Conservation (phyloP, 129 eudicot genomes). For the Centaurea solstitialis region DNA sequence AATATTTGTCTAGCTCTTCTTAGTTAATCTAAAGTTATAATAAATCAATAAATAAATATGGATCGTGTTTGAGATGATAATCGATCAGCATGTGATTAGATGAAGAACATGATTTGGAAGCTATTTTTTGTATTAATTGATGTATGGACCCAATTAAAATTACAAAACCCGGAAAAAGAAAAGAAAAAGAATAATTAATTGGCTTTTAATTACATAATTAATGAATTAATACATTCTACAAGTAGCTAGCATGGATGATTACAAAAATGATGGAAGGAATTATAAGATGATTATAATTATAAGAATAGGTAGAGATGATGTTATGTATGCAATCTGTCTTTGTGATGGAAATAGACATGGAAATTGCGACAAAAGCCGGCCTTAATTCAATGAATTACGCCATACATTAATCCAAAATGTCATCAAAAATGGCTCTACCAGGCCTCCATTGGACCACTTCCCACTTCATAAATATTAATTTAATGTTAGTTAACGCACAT, state of each 20-base stretch:
- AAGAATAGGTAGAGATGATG: not conserved
- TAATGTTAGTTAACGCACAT: too few species aligned
- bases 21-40: too few species aligned
- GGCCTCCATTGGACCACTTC: constrained; percentile 1
- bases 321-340: not conserved
- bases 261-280: not conserved
- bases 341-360: not conserved
- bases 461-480: not conserved
- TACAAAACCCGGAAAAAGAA: not conserved
- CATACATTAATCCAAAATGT: not conserved
- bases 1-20: too few species aligned
- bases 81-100: not conserved
- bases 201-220: not conserved
- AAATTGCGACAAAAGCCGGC: not conserved
- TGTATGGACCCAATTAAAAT: not conserved
- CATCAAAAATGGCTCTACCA: not conserved
- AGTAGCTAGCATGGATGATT: not conserved
- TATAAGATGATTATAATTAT: not conserved
- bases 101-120: not conserved
- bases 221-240: not conserved
- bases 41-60: too few species aligned
- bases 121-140: not conserved
- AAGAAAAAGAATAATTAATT: too few species aligned
- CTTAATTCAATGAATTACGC: not conserved
- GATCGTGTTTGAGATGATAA: too few species aligned